Evolutionary conservation across 2,329 filamentous ascomycete species (phyloP).

Genomic region (Bisporella sp.): DNA sequence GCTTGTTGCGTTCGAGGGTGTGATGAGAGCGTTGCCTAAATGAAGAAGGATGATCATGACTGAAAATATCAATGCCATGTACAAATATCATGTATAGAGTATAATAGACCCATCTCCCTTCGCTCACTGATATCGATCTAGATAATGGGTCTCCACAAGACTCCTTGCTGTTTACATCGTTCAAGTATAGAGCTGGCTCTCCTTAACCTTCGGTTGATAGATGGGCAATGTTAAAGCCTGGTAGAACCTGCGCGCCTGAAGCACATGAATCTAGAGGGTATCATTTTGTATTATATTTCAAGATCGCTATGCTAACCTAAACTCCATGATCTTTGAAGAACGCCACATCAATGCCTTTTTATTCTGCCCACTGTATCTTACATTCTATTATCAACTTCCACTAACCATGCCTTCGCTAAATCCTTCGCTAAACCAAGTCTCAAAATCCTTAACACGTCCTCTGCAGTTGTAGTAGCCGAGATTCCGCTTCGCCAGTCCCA

Average conservation of each 20-base stretch:
- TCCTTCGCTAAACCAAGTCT: constrained; percentile 70
- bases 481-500: constrained; percentile 68
- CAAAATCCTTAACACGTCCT: constrained; percentile 66
- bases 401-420: constrained; percentile 61
- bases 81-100: no score
- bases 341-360: not conserved
- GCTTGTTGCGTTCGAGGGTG: constrained; percentile 84
- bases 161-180: no score
- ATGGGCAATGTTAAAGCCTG: no score
- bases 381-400: constrained; percentile 47
- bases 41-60: not conserved
- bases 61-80: no score
- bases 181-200: no score
- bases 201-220: no score
- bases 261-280: constrained; percentile 10
- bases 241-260: no score
- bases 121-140: no score
- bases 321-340: not conserved
- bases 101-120: no score
- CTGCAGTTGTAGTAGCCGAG: constrained; percentile 49
- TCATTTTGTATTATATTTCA: constrained; percentile 9
- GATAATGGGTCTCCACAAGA: no score
- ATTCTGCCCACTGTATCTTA: constrained; percentile 12
- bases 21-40: constrained; percentile 59
- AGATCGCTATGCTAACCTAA: not conserved